Conservation (phyloP, 257 asterid genomes). For the Solanum peruvianum region DNA sequence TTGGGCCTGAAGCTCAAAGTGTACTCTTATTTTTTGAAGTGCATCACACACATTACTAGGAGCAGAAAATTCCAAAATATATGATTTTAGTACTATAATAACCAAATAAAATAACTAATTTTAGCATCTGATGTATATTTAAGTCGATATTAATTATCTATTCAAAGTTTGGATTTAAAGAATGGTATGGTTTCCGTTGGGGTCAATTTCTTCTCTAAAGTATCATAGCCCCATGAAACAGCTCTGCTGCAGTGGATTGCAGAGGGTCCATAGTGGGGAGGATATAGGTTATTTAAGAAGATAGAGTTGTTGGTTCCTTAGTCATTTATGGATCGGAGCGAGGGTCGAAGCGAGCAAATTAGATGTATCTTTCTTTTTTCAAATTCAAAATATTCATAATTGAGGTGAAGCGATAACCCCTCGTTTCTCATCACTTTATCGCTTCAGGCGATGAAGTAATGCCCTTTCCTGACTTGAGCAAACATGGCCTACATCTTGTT, state of each 20-base stretch:
- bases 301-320: neutral
- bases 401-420: neutral
- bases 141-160: neutral
- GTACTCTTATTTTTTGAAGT: neutral
- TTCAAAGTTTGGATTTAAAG: neutral
- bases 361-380: neutral
- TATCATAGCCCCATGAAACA: neutral
- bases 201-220: neutral
- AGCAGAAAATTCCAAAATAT: neutral
- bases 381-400: neutral
- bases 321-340: neutral
- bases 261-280: neutral
- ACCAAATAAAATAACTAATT: neutral
- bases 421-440: neutral
- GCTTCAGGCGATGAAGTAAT: neutral
- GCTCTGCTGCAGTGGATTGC: neutral
- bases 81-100: neutral
- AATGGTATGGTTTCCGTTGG: neutral
- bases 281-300: neutral
- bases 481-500: neutral
- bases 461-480: neutral
- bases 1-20: neutral
- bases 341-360: neutral
- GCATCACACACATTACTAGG: neutral
- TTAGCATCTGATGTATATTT: neutral